Evolutionary conservation across 805 yeast species (phyloP).

Genomic region (Wickerhamiella galacta): DNA sequence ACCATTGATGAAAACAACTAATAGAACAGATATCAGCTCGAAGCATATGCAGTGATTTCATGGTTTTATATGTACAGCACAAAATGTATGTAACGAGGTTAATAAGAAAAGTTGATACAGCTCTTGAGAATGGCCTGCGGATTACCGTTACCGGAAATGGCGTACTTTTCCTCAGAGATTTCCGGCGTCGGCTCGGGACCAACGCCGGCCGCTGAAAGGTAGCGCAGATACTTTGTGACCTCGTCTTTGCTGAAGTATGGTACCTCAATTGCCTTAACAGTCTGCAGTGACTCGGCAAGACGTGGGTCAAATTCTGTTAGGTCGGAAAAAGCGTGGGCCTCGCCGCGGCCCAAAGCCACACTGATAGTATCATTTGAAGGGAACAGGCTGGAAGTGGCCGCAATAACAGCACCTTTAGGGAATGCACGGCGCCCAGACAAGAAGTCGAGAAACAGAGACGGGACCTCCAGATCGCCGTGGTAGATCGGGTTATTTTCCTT

Average conservation of each 20-base stretch:
- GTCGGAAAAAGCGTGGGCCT: slow-evolving; percentile 41
- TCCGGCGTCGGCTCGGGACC: slow-evolving; percentile 24
- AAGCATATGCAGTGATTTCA: no score
- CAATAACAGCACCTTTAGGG: slow-evolving; percentile 42
- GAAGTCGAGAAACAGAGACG: slow-evolving; percentile 36
- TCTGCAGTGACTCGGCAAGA: slow-evolving; percentile 32
- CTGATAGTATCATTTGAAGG: slow-evolving; percentile 38
- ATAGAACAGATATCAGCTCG: no score
- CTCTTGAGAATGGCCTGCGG: slow-evolving; percentile 34
- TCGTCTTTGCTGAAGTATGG: slow-evolving; percentile 31
- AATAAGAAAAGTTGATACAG: slow-evolving; percentile 20
- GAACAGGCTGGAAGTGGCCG: slow-evolving; percentile 44
- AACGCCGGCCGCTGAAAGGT: slow-evolving; percentile 26
- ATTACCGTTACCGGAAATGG: slow-evolving; percentile 50
- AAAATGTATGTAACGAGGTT: slow-evolving; percentile 8
- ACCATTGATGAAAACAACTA: no score
- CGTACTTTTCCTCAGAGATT: slow-evolving; percentile 32
- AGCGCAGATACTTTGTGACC: slow-evolving; percentile 27
- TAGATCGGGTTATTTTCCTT: slow-evolving; percentile 38
- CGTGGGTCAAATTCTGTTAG: slow-evolving; percentile 34
- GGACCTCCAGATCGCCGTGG: slow-evolving; percentile 46
- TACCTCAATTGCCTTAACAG: slow-evolving; percentile 28
- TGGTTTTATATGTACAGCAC: not conserved
- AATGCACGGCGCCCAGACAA: slow-evolving; percentile 37
- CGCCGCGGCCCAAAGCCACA: slow-evolving; percentile 37